Evolutionary conservation across 2,329 filamentous ascomycete genomes (phyloP).

Genomic region (Ophiostoma himal-ulmi): DNA sequence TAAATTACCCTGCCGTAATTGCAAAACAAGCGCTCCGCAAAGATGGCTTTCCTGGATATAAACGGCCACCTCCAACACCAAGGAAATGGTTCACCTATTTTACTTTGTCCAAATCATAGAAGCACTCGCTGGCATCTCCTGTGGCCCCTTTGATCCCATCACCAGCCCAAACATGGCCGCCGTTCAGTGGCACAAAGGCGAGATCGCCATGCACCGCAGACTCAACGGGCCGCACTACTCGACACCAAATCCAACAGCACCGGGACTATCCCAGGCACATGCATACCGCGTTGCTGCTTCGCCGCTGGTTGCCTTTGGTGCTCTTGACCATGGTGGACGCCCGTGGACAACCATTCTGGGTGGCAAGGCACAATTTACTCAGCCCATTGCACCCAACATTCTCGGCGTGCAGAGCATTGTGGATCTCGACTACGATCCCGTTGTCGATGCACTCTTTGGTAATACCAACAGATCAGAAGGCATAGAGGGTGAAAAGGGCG

Average conservation of each 20-base stretch:
- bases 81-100: constrained; percentile 15
- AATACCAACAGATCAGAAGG: constrained; percentile 33
- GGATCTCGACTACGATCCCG: constrained; percentile 61
- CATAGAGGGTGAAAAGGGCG: constrained; percentile 18
- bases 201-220: constrained; percentile 57
- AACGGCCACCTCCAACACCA: neutral
- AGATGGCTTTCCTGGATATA: neutral
- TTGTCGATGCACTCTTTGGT: constrained; percentile 57
- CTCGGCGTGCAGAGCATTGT: constrained; percentile 59
- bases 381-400: constrained; percentile 55
- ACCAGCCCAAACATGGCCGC: neutral
- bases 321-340: constrained; percentile 56
- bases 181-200: constrained; percentile 57
- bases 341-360: constrained; percentile 78
- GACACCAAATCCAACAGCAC: constrained; percentile 59
- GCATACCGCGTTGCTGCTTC: constrained; percentile 55
- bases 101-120: neutral
- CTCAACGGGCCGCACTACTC: constrained; percentile 49
- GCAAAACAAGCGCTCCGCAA: neutral
- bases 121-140: neutral
- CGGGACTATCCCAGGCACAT: constrained; percentile 57
- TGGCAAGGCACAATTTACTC: constrained; percentile 63
- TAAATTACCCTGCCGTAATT: too few species aligned
- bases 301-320: constrained; percentile 67
- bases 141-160: neutral